Evolutionary conservation across 257 asterid genomes (phyloP).

Genomic region (Datura wrightii): DNA sequence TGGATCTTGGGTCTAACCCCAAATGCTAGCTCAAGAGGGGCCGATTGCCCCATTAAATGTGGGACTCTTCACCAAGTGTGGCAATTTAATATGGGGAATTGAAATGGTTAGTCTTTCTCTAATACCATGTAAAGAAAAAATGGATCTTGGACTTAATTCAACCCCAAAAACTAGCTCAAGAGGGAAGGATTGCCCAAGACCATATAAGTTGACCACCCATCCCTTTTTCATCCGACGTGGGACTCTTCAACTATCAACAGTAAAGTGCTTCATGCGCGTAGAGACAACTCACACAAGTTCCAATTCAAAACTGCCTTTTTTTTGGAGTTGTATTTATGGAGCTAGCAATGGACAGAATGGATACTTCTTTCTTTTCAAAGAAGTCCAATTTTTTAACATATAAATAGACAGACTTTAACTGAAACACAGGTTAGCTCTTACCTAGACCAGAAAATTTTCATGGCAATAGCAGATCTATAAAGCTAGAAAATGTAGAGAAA

Average conservation of each 20-base stretch:
- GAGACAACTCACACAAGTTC: not conserved
- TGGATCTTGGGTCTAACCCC: too few species aligned
- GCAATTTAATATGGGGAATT: too few species aligned
- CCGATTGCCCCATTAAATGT: too few species aligned
- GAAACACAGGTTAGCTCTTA: not conserved
- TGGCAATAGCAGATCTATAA: conserved; percentile 17
- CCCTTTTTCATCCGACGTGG: conserved; percentile 9
- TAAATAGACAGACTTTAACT: not conserved
- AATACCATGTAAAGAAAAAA: too few species aligned
- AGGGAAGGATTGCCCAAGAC: not conserved
- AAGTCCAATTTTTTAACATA: conserved; percentile 18
- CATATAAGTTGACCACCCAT: not conserved
- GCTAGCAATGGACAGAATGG: conserved; percentile 18
- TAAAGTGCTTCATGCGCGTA: not conserved
- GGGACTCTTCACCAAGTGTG: too few species aligned
- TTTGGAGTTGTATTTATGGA: conserved; percentile 9
- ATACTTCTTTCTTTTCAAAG: conserved; percentile 16
- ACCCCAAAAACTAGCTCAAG: not conserved
- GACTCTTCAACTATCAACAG: not conserved
- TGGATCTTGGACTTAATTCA: too few species aligned
- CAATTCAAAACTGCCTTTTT: conserved; percentile 6
- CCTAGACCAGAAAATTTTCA: conserved; percentile 8
- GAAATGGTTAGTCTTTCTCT: too few species aligned
- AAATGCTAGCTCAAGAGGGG: too few species aligned
- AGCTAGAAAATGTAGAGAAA: conserved; percentile 14